Percentiles rank a stretch among this genome's conserved stretches.
Evolutionary conservation across 2,329 filamentous ascomycete genomes (phyloP).

Genomic region (Pseudogymnoascus sp.): DNA sequence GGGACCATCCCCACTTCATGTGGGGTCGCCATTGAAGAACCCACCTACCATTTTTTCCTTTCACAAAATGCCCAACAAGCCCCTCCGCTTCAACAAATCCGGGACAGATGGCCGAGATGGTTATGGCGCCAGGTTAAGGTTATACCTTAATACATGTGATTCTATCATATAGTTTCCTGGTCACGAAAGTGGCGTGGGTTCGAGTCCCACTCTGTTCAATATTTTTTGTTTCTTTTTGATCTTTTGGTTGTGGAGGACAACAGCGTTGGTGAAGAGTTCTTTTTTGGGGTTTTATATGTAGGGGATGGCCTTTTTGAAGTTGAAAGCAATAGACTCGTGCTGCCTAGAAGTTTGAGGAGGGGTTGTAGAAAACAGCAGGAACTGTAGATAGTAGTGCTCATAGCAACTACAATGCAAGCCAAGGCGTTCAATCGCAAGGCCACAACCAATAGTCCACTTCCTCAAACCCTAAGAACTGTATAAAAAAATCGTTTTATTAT

Average conservation of each 20-base stretch:
- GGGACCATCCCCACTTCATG: background rate
- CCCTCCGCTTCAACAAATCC: conserved; percentile 1
- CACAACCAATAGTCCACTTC: background rate
- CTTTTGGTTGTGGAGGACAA: background rate
- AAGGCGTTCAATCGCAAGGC: too few species aligned
- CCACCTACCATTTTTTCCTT: background rate
- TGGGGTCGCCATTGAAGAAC: background rate
- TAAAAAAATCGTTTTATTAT: background rate
- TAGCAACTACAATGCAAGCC: background rate
- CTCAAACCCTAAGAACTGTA: background rate
- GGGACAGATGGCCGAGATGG: conserved; percentile 12
- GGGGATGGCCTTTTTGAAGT: background rate
- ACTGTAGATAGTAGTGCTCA: background rate
- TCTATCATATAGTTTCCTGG: conserved; percentile 26
- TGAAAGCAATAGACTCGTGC: background rate
- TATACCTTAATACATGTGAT: conserved; percentile 9
- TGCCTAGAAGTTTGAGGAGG: background rate
- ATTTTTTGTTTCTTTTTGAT: background rate
- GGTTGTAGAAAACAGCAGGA: background rate
- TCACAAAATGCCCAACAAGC: conserved; percentile 1
- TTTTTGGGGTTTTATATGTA: background rate
- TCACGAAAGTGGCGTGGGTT: conserved; percentile 35
- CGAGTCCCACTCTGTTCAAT: conserved; percentile 33
- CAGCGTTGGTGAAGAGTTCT: too few species aligned
- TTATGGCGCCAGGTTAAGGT: conserved; percentile 12